A percentile compares a stretch with the other conserved stretches of the same genome.
phyloP scores from a whole-genome alignment of 257 asterid species.

The Solanum ossicruentum region DNA sequence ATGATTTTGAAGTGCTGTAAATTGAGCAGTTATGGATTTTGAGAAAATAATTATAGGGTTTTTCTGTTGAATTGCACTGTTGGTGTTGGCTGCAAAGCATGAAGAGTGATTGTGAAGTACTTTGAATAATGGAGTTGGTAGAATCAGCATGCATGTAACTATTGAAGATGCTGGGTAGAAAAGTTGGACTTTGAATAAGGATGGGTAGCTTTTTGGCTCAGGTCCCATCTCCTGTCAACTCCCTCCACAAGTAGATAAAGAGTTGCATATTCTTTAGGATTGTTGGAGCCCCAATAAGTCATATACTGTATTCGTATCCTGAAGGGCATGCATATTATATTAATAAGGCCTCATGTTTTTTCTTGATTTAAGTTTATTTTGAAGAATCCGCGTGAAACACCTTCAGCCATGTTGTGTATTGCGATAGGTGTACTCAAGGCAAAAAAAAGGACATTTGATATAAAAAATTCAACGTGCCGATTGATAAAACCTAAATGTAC shows the following conservation, averaged over 20 bases:
- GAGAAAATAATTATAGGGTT: neutral
- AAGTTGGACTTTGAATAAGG: neutral
- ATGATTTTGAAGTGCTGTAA: neutral
- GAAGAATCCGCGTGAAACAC: neutral
- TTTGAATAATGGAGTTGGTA: neutral
- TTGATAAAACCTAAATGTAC: neutral
- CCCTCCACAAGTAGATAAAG: neutral
- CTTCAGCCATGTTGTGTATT: neutral
- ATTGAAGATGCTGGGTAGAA: neutral
- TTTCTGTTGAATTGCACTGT: neutral
- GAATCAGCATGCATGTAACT: neutral
- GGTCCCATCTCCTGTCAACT: neutral
- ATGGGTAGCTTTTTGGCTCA: neutral
- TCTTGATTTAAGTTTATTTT: neutral
- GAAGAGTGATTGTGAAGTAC: neutral
- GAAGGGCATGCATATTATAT: neutral
- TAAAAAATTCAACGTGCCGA: neutral
- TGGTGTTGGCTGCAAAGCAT: neutral
- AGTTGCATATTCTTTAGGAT: neutral
- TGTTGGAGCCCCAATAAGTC: neutral
- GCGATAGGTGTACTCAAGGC: neutral
- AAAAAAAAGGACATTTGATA: neutral
- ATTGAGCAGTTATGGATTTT: neutral
- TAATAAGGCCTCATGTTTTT: neutral
- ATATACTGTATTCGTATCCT: neutral